Percentiles rank a stretch among this genome's conserved stretches.
These are phyloP conservation scores for Agmasoma carcini DNA, from an alignment of 371 early-diverging fungal genomes.

Conservation along the genomic window DNA sequence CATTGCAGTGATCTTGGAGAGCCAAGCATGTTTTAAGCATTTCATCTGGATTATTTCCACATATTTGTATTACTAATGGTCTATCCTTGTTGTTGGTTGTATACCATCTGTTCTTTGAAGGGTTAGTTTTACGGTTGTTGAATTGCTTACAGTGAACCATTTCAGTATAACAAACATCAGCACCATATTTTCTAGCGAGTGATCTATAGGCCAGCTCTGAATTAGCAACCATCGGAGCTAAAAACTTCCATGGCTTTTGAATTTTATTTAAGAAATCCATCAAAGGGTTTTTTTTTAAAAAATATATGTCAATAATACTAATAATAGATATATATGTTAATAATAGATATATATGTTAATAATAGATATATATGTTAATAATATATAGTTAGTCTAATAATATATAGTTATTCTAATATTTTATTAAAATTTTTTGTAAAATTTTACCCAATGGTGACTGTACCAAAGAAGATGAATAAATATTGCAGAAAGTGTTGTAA, in stretches of 20 bases:
- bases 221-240: slow-evolving; percentile 48
- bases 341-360: background rate
- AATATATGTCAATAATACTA: no score
- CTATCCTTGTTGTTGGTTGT: slow-evolving; percentile 62
- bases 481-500: slow-evolving; percentile 88
- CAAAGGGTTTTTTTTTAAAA: background rate
- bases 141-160: slow-evolving; percentile 85
- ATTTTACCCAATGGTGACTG: slow-evolving; percentile 62
- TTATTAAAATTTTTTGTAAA: slow-evolving; percentile 23
- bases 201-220: slow-evolving; percentile 80
- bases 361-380: background rate
- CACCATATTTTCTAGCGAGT: slow-evolving; percentile 70
- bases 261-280: slow-evolving; percentile 17
- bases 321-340: background rate
- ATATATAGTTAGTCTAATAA: background rate
- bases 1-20: slow-evolving; percentile 66
- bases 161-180: slow-evolving; percentile 83
- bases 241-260: slow-evolving; percentile 28
- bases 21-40: slow-evolving; percentile 64
- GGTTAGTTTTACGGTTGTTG: slow-evolving; percentile 56
- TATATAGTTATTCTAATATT: no score
- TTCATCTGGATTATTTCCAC: slow-evolving; percentile 76
- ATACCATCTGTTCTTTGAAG: slow-evolving; percentile 42
- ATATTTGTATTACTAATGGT: slow-evolving; percentile 85
- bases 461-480: slow-evolving; percentile 86